Evolutionary conservation across 2,329 filamentous ascomycete genomes (phyloP).

Genomic region (Xylaria sp.): DNA sequence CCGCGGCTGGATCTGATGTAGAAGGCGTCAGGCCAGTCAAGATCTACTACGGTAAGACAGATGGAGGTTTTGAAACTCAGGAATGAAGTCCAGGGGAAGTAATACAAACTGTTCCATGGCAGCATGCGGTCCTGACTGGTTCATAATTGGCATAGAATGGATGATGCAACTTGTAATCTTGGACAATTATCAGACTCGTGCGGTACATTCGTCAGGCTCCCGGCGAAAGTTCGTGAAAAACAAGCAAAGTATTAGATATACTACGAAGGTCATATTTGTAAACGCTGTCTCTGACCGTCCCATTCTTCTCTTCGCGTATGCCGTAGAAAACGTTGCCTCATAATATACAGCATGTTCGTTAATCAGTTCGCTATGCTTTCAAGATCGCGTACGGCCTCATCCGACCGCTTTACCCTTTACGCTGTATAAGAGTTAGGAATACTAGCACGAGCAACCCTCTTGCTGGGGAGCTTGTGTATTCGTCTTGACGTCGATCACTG

Average conservation of each 20-base stretch:
- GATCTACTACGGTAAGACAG: constrained; percentile 93
- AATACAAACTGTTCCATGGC: not conserved
- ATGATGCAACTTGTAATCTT: constrained; percentile 10
- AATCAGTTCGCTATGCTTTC: constrained; percentile 47
- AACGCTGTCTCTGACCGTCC: constrained; percentile 39
- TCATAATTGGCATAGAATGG: not conserved
- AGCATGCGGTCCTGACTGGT: not conserved
- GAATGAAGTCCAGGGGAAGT: constrained; percentile 30
- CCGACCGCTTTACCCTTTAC: constrained; percentile 18
- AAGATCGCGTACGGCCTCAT: constrained; percentile 32
- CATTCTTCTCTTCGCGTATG: constrained; percentile 34
- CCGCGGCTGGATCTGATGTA: constrained; percentile 64
- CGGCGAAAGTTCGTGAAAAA: constrained; percentile 23
- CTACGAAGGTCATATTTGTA: constrained; percentile 45
- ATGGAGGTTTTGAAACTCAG: constrained; percentile 68
- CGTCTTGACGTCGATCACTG: constrained; percentile 95
- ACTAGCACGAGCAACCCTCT: constrained; percentile 76
- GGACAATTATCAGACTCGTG: constrained; percentile 7
- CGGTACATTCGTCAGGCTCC: constrained; percentile 4
- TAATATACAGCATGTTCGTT: constrained; percentile 46
- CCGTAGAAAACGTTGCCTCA: constrained; percentile 32
- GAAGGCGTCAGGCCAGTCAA: constrained; percentile 94
- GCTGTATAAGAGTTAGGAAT: constrained; percentile 18
- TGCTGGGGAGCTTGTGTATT: constrained; percentile 75
- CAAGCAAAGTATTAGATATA: constrained; percentile 48